These are phyloP conservation scores for Skeletonema menzelii DNA, from an alignment of 108 stramenopile genomes.

Conservation along the genomic window DNA sequence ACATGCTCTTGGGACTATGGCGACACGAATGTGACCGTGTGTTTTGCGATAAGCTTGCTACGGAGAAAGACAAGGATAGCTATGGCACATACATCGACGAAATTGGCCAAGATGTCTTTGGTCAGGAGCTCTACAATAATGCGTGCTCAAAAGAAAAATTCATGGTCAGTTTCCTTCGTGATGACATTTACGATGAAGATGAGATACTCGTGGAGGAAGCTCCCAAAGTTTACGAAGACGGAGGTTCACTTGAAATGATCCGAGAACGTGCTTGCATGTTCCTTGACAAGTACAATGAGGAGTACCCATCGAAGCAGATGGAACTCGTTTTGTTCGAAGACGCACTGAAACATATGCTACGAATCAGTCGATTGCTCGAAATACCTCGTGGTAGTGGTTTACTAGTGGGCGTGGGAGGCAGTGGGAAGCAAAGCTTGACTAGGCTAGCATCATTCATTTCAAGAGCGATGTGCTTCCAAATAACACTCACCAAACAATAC, in stretches of 20 bases:
- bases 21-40: constrained; percentile 90
- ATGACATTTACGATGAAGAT: constrained; percentile 86
- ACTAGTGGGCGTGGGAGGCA: constrained; percentile 91
- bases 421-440: constrained; percentile 89
- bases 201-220: constrained; percentile 81
- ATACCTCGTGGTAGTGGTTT: constrained; percentile 89
- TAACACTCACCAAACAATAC: constrained; percentile 91
- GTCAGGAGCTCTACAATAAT: constrained; percentile 31
- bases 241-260: constrained; percentile 72
- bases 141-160: constrained; percentile 52
- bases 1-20: constrained; percentile 77
- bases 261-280: constrained; percentile 75
- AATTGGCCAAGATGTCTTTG: constrained; percentile 58
- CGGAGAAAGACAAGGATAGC: constrained; percentile 79
- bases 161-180: constrained; percentile 91
- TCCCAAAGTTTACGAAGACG: constrained; percentile 89
- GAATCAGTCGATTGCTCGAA: constrained; percentile 85
- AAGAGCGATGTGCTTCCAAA: constrained; percentile 86
- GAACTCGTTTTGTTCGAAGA: constrained; percentile 93
- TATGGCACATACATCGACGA: constrained; percentile 63
- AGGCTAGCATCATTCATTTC: constrained; percentile 83
- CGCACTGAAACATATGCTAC: constrained; percentile 84
- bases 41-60: constrained; percentile 88
- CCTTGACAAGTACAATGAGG: constrained; percentile 80
- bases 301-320: constrained; percentile 81